Evolutionary conservation across 768 basidiomycete genomes (phyloP), one percentile per base, ranked within the genome.

Genomic region (Podaxis pistillaris): DNA sequence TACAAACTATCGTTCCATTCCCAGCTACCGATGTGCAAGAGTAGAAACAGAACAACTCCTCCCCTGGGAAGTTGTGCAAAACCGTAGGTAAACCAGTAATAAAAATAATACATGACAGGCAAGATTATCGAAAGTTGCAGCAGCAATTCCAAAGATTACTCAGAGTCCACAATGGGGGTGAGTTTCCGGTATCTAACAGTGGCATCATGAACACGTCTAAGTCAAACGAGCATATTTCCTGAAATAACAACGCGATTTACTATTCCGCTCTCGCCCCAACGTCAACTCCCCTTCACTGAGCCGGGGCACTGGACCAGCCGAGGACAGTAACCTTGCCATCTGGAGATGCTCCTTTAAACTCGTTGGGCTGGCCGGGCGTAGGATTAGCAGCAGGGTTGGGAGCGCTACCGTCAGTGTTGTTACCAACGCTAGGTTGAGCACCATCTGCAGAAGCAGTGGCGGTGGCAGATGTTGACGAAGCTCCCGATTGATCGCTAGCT

Each of bases 271-370:
- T 46, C 44, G n/a, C 7, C 17, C 7, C 19, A 17, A 46, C 9
- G 19, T 6, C 41, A n/a, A 17, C 44, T 8, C 33, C 12, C 36
- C 46, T 38, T 62, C 26, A 62, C n/a, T 38, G 46, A 49, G 54
- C 4, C 13, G 61, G 58, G 33, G 37, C 13, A 41, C 60, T 62
- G 13, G 53, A 69, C 80, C 83, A 79, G 13, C 86, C 87, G 52
- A 78, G 71, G 56, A 86, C 81, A 62, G 72, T 76, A 60, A 81
- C 71, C 36, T 70, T 65, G 28, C 81, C 81, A 64, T 81, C 78
- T 11, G 76, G 59, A 40, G 77, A 73, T 33, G 69, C 67, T 60
- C 84, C 85, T 12, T 74, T 79, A 68, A 69, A 72, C 40, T 71
- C 64, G 70, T 81, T 80, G 52, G 80, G 81, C 40, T 72, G 72